phyloP scores from a whole-genome alignment of 345 rosid genomes.

The Boechera stricta region DNA sequence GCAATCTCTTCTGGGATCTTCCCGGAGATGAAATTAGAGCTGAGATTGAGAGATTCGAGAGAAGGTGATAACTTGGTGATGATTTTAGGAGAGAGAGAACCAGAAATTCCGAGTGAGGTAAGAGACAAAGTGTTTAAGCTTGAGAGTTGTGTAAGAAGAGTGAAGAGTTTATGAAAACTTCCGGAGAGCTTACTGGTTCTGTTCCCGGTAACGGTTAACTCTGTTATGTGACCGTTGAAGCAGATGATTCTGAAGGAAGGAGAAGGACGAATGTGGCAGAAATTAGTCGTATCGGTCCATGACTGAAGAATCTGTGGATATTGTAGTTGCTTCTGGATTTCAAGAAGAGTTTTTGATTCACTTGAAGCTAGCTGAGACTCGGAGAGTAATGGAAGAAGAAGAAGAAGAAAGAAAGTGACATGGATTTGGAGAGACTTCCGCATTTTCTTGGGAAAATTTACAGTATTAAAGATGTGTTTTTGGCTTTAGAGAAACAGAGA shows the following conservation, averaged over 20 bases:
- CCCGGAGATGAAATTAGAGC: constrained; percentile 78
- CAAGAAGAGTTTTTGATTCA: constrained; percentile 63
- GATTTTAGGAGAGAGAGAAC: constrained; percentile 67
- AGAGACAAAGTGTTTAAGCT: constrained; percentile 64
- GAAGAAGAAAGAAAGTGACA: constrained; percentile 35
- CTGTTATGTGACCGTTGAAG: constrained; percentile 55
- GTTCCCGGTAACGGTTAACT: constrained; percentile 70
- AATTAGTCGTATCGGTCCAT: constrained; percentile 79
- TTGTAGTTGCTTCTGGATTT: constrained; percentile 67
- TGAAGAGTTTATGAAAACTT: constrained; percentile 65
- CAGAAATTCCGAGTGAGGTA: constrained; percentile 79
- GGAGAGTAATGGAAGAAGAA: constrained; percentile 51
- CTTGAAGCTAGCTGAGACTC: constrained; percentile 55
- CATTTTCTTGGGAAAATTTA: constrained; percentile 35
- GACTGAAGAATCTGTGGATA: constrained; percentile 70
- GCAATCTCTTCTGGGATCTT: constrained; percentile 58
- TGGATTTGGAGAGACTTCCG: constrained; percentile 15
- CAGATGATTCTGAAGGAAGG: constrained; percentile 67
- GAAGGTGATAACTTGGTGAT: constrained; percentile 52
- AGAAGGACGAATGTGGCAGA: constrained; percentile 71
- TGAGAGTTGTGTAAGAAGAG: constrained; percentile 69
- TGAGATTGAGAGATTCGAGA: constrained; percentile 64
- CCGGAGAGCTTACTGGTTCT: constrained; percentile 56
- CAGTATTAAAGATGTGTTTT: constrained; percentile 22
- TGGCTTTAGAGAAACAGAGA: constrained; percentile 28